Conservation (phyloP, 768 basidiomycete species). For the Sporobolomyces pararoseus region DNA sequence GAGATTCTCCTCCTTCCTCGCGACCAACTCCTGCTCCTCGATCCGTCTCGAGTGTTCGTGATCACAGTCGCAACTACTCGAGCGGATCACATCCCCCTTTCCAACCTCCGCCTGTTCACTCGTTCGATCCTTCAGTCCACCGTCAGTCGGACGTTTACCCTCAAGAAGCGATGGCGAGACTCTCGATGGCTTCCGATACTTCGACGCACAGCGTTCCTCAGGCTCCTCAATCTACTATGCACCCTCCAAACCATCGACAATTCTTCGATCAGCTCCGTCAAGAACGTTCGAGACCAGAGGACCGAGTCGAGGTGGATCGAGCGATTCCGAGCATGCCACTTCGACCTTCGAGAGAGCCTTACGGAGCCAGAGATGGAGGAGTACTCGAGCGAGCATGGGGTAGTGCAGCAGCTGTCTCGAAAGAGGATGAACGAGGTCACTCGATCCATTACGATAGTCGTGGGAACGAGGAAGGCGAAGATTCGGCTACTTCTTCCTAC, state of each 20-base stretch:
- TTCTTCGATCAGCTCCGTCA: slow-evolving; percentile 27
- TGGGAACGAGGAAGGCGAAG: background rate
- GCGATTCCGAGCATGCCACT: background rate
- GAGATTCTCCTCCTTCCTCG: background rate
- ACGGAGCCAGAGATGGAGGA: background rate
- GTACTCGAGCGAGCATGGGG: background rate
- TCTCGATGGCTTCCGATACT: slow-evolving; percentile 14
- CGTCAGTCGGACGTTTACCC: background rate
- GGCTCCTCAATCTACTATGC: background rate
- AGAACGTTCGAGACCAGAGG: background rate
- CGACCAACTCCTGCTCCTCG: background rate
- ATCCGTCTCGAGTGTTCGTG: background rate
- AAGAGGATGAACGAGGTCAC: slow-evolving; percentile 6
- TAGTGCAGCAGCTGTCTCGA: background rate
- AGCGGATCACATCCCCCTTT: background rate
- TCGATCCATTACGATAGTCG: background rate
- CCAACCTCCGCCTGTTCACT: background rate
- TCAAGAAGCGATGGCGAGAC: slow-evolving; percentile 1
- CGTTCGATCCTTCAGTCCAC: background rate
- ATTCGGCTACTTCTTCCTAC: background rate
- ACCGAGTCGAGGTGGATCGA: no score
- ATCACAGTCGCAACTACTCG: background rate
- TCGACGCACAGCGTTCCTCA: slow-evolving; percentile 1
- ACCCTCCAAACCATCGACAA: slow-evolving; percentile 17
- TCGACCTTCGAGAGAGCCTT: background rate